Base-by-base conservation (phyloP, 2,329 filamentous ascomycete species). In the Catunica adiposa region DNA sequence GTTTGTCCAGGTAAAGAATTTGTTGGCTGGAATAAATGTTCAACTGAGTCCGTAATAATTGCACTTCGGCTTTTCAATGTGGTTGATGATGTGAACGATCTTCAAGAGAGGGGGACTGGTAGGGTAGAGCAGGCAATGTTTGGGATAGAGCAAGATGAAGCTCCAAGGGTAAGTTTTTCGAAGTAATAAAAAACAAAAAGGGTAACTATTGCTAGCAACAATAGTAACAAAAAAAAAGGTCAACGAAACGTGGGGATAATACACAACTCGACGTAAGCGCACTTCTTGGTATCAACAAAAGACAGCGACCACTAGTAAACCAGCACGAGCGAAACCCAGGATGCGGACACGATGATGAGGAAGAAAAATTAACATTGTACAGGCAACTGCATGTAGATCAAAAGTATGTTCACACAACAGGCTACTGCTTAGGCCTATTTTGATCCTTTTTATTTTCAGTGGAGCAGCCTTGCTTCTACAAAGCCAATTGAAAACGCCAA, bases 401-500 rank as follows among this genome's bases (percentile, higher is more conserved):
- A 22, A 52, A 52, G 50, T 52, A 52, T 52, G 15, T 14, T 14
- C 15, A 8, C 50, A 38, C 14, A 5, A 22, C 9, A 37, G 17
- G 17, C 5, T 22, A 3, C 11, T 17, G 25, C 15, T 14, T 52
- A 11, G 9, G n/a, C 1, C 3, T 5, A 5, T 38, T 52, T 52
- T 15, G 50, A n/a, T n/a, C n/a, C n/a, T n/a, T n/a, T 11, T 31
- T 25, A 4, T 52, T 38, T 38, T 17, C 34, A 25, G 50, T 52
- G 50, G 50, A 52, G 50, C 50, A 52, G 50, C 50, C 50, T 52
- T 52, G 50, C 31, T 52, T 11, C 26, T 25, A 20, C 8, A 17
- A 52, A 40, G 50, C 31, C 50, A 52, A 52, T 52, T 52, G 50
- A 51, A 52, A 48, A 48, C 44, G 44, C n/a, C 22, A n/a, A 48